These are phyloP conservation scores for Scorias spongiosa DNA, from an alignment of 2,329 filamentous ascomycete genomes.

Conservation along the genomic window DNA sequence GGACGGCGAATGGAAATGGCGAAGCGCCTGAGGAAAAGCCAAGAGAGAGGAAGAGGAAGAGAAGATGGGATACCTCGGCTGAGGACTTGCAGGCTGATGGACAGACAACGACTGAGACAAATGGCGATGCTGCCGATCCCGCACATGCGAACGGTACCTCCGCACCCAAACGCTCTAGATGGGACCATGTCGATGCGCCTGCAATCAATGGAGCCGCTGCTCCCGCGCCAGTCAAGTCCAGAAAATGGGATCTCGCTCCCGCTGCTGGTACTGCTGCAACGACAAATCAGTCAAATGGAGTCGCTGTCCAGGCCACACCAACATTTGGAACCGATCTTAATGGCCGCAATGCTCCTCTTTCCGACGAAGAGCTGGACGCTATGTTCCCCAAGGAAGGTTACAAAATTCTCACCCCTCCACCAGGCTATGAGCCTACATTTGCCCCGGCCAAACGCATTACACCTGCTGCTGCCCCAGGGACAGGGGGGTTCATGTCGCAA, in stretches of 20 bases:
- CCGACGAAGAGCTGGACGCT: slow-evolving; percentile 84
- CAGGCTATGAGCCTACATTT: slow-evolving; percentile 76
- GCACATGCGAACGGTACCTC: not conserved
- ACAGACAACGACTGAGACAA: slow-evolving; percentile 24
- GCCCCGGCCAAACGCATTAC: slow-evolving; percentile 61
- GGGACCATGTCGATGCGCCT: slow-evolving; percentile 66
- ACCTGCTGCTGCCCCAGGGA: slow-evolving; percentile 54
- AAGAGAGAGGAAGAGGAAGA: slow-evolving; percentile 76
- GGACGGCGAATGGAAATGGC: slow-evolving; percentile 51
- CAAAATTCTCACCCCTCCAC: slow-evolving; percentile 77
- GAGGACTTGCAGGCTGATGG: slow-evolving; percentile 27
- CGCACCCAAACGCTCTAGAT: slow-evolving; percentile 56
- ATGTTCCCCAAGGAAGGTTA: slow-evolving; percentile 88
- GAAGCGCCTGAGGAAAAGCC: slow-evolving; percentile 35
- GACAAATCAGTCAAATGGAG: slow-evolving; percentile 53
- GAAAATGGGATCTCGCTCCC: slow-evolving; percentile 79
- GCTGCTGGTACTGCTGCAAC: slow-evolving; percentile 38
- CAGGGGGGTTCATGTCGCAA: slow-evolving; percentile 91
- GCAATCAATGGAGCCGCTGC: slow-evolving; percentile 30
- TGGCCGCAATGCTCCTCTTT: slow-evolving; percentile 63
- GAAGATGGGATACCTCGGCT: slow-evolving; percentile 75
- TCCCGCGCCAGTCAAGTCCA: slow-evolving; percentile 40
- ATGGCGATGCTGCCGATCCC: slow-evolving; percentile 15
- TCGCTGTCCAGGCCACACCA: slow-evolving; percentile 63
- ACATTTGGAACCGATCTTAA: slow-evolving; percentile 73